These are phyloP conservation scores for Naematelia encephala DNA, from an alignment of 768 basidiomycete species.

Conservation along the genomic window DNA sequence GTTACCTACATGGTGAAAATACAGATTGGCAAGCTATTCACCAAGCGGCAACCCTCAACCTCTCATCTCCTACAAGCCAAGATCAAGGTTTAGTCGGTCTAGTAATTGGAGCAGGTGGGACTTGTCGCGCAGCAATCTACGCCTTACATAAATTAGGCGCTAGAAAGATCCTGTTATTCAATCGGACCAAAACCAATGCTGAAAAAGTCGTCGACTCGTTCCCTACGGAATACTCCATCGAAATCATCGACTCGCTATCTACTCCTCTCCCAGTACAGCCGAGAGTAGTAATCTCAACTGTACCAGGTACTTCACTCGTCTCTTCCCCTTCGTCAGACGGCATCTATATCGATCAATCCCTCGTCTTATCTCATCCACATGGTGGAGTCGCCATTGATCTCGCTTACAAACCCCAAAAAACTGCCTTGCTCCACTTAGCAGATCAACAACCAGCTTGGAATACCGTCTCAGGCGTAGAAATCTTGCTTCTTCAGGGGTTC, in stretches of 20 bases:
- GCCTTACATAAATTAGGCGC: conserved; percentile 71
- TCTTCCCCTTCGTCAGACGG: conserved; percentile 54
- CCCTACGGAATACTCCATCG: conserved; percentile 59
- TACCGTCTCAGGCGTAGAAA: conserved; percentile 45
- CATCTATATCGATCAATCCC: conserved; percentile 30
- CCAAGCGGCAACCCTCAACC: conserved; percentile 51
- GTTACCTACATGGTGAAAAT: conserved; percentile 80
- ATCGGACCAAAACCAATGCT: conserved; percentile 75
- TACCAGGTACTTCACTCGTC: conserved; percentile 63
- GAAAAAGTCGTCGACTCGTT: conserved; percentile 66
- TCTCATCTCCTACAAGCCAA: conserved; percentile 46
- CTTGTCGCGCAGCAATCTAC: conserved; percentile 89
- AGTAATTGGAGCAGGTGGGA: conserved; percentile 93
- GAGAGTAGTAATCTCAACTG: conserved; percentile 78
- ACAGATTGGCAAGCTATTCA: conserved; percentile 92
- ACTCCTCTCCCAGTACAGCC: conserved; percentile 57
- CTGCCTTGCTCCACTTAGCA: conserved; percentile 72
- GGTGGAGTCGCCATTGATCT: conserved; percentile 84
- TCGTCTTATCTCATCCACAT: conserved; percentile 59
- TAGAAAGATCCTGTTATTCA: conserved; percentile 74
- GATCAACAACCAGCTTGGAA: conserved; percentile 41
- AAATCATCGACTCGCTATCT: conserved; percentile 62
- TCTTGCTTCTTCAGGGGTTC: conserved; percentile 47
- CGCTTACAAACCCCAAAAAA: conserved; percentile 86
- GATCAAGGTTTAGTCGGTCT: conserved; percentile 62